Evolutionary conservation across 345 rosid genomes (phyloP).

Genomic region (Bruguiera sexangula): DNA sequence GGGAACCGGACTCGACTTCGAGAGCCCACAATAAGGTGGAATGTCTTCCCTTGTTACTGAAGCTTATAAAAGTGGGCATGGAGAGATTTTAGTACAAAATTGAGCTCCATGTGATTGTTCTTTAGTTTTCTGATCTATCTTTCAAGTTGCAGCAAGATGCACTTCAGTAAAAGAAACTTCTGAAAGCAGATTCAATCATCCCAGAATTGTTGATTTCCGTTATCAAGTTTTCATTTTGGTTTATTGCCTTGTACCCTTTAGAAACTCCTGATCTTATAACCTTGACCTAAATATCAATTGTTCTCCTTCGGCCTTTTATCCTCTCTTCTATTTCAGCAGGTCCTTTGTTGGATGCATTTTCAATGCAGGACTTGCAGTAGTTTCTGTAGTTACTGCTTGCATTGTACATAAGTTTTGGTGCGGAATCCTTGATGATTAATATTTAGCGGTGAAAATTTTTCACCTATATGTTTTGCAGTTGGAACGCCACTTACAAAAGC

Average conservation of each 20-base stretch:
- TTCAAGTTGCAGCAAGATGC: background rate
- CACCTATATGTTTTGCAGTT: constrained; percentile 13
- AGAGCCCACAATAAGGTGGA: constrained; percentile 73
- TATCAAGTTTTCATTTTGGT: too few species aligned
- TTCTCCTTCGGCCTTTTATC: too few species aligned
- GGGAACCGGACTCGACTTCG: constrained; percentile 34
- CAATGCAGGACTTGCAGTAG: background rate
- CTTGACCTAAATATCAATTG: too few species aligned
- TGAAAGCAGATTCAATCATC: too few species aligned
- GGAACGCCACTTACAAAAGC: constrained; percentile 52
- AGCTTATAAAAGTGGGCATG: background rate
- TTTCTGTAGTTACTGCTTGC: background rate
- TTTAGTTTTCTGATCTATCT: background rate
- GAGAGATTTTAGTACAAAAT: background rate
- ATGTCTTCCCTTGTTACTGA: background rate
- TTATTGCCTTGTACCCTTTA: too few species aligned
- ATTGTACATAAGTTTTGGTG: background rate
- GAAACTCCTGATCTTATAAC: too few species aligned
- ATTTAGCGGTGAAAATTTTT: background rate
- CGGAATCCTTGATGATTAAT: too few species aligned
- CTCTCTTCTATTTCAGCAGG: too few species aligned
- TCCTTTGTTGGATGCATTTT: too few species aligned
- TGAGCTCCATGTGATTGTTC: background rate
- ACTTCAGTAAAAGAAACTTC: background rate
- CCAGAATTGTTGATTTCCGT: too few species aligned